These are phyloP conservation scores for Leavenworthia alabamica DNA, from an alignment of 345 rosid genomes.

Conservation along the genomic window DNA sequence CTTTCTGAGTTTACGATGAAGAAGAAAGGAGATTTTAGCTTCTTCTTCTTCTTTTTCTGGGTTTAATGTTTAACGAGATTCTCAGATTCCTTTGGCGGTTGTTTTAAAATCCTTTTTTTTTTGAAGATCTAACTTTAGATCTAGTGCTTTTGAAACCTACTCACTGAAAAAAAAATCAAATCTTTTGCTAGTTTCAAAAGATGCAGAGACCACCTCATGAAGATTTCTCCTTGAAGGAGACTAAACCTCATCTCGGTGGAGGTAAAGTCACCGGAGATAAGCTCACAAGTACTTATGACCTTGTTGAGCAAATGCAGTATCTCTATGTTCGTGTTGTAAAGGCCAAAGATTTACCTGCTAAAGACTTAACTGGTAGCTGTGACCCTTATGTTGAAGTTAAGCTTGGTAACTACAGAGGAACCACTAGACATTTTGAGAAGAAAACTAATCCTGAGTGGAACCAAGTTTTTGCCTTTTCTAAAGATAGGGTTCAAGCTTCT, in stretches of 20 bases:
- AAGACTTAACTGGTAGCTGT: slow-evolving; percentile 76
- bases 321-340: slow-evolving; percentile 85
- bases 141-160: slow-evolving; percentile 6
- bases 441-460: slow-evolving; percentile 86
- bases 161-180: neutral
- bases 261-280: slow-evolving; percentile 53
- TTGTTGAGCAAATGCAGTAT: slow-evolving; percentile 96
- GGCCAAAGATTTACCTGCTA: slow-evolving; percentile 76
- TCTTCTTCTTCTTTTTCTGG: neutral
- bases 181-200: slow-evolving; percentile 3
- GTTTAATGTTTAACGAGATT: neutral
- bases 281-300: slow-evolving; percentile 85
- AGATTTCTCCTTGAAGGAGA: slow-evolving; percentile 86
- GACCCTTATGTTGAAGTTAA: slow-evolving; percentile 88
- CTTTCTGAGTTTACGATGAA: slow-evolving; percentile 11
- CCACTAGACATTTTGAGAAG: slow-evolving; percentile 85
- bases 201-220: slow-evolving; percentile 72
- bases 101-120: neutral
- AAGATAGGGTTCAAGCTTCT: slow-evolving; percentile 84
- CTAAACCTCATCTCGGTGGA: slow-evolving; percentile 76
- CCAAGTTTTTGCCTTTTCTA: slow-evolving; percentile 85
- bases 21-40: neutral
- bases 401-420: slow-evolving; percentile 83
- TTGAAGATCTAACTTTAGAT: slow-evolving; percentile 17
- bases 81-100: neutral